Evolutionary conservation across 345 rosid genomes (phyloP).

Genomic region (Eucalyptus pauciflora): DNA sequence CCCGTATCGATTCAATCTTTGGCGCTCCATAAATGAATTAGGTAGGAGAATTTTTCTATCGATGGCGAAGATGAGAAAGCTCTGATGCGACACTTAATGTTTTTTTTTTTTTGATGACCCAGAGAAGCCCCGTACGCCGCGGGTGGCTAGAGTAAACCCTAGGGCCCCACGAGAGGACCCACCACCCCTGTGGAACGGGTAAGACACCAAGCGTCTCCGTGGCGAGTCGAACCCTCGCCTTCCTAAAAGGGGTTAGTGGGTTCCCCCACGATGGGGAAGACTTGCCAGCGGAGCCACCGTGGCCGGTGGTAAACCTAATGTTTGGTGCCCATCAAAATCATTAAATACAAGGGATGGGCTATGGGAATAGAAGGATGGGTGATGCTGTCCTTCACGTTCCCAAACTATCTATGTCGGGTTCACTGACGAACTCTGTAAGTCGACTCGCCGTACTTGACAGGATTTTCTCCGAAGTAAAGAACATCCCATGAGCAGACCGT

Average conservation of each 20-base stretch:
- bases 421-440: background rate
- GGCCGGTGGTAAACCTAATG: too few species aligned
- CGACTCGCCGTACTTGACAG: too few species aligned
- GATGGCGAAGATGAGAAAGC: background rate
- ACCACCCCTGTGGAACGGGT: too few species aligned
- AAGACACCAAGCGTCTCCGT: too few species aligned
- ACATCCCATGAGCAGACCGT: background rate
- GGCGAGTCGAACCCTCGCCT: too few species aligned
- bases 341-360: background rate
- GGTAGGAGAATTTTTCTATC: background rate
- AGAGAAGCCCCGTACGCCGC: too few species aligned
- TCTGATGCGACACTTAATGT: background rate
- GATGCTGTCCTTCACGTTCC: background rate
- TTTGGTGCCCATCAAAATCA: background rate
- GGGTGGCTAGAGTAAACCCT: too few species aligned
- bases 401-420: background rate
- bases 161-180: too few species aligned
- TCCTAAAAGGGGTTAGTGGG: too few species aligned
- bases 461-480: background rate
- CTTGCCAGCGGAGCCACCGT: too few species aligned
- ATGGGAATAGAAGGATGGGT: background rate
- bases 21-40: background rate
- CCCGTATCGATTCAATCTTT: background rate
- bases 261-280: too few species aligned
- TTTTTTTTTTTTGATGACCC: too few species aligned